Evolutionary conservation across 352 stramenopile species (phyloP), one percentile per base, ranked within the genome.

Genomic region (Saprolegnia parasitica): DNA sequence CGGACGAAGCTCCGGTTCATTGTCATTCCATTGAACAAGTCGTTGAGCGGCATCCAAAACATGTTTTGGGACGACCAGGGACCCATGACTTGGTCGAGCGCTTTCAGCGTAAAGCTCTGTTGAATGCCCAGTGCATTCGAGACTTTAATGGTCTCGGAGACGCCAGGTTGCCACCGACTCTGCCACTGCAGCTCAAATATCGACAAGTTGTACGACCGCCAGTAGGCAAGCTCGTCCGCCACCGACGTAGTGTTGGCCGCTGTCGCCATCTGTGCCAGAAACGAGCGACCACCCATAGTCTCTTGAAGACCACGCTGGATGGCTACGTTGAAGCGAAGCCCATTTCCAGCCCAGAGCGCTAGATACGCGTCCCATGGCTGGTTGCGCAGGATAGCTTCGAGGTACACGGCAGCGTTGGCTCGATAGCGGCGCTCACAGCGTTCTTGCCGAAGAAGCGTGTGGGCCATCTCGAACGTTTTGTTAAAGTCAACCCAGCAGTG

Each of bases 401-500:
- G 20, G 49, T 67, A 58, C 39, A 67, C 61, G 11, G 61, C 61
- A 0, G 29, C 61, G 21, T 67, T 67, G 26, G 8, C 1, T 16
- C 21, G 1, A n/a, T 67, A 67, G 32, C 16, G 5, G n/a, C 5
- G 35, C 16, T 20, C 5, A 35, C 61, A 67, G 9, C 61, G 61
- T 6, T 35, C 6, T n/a, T 67, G 61, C 16, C 61, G 61, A 16
- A 1, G 9, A 0, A 23, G 6, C 23, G 61, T 67, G 61, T 67
- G 61, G 24, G 61, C 61, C 39, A 67, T 55, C 32, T 67, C 61
- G 56, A 67, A 67, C 15, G 21, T 26, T 6, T 37, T 9, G 61
- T 67, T 50, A 21, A 67, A 67, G 21, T 67, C 61, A 29, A 67
- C 61, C 61, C 61, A 67, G 32, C 61, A 67, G 49, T 67, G 46